Evolutionary conservation across 768 basidiomycete genomes (phyloP).

Genomic region (Royoungia palumana): DNA sequence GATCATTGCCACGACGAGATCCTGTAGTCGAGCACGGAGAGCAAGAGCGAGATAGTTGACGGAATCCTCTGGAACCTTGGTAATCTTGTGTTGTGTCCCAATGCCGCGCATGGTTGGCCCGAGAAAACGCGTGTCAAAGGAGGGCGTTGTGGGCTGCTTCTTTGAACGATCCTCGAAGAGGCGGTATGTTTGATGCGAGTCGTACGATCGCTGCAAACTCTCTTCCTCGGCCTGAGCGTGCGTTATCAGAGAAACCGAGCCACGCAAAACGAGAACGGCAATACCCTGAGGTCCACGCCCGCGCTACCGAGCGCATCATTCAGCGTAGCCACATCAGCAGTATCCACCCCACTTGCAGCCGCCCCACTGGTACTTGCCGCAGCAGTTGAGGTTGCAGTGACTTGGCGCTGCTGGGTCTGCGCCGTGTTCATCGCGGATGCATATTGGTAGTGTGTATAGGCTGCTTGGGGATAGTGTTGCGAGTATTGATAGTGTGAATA

Average conservation of each 20-base stretch:
- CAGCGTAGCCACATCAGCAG: conserved; percentile 69
- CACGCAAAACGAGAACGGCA: conserved; percentile 13
- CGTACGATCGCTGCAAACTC: conserved; percentile 62
- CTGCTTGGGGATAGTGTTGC: conserved; percentile 36
- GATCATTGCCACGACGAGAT: conserved; percentile 65
- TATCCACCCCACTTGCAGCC: conserved; percentile 45
- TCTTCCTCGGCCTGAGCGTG: conserved; percentile 80
- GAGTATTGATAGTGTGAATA: conserved; percentile 49
- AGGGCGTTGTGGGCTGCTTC: conserved; percentile 67
- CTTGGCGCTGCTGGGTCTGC: conserved; percentile 33
- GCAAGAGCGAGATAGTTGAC: conserved; percentile 79
- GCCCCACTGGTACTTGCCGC: conserved; percentile 22
- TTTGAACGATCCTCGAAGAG: conserved; percentile 74
- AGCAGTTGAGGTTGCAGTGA: conserved; percentile 11
- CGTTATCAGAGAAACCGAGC: background rate
- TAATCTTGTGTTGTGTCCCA: conserved; percentile 65
- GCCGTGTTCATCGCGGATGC: conserved; percentile 26
- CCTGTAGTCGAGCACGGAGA: conserved; percentile 69
- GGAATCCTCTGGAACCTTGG: conserved; percentile 63
- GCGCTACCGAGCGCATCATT: conserved; percentile 86
- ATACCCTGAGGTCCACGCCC: conserved; percentile 79
- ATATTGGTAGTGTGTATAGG: conserved; percentile 45
- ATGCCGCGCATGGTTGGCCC: conserved; percentile 66
- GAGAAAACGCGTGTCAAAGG: conserved; percentile 66
- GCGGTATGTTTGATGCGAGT: conserved; percentile 60